These are phyloP conservation scores for Blastobotrys terrestris DNA, from an alignment of 805 yeast genomes.

Conservation along the genomic window DNA sequence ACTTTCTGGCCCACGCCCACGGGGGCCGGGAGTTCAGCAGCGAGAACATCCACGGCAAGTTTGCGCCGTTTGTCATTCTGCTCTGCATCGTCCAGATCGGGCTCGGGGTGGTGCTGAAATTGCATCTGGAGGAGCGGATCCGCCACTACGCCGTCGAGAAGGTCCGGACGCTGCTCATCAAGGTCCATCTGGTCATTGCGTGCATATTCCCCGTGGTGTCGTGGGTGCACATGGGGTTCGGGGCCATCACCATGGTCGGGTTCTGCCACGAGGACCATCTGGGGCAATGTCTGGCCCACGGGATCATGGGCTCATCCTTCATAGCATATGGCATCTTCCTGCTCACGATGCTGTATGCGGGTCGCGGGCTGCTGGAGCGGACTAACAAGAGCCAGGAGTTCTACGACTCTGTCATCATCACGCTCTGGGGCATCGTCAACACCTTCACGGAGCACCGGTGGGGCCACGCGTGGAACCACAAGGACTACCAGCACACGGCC, in stretches of 20 bases:
- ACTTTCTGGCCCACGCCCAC: constrained; percentile 35
- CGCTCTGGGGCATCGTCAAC: constrained; percentile 86
- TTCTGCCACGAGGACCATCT: constrained; percentile 75
- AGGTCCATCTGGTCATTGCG: constrained; percentile 29
- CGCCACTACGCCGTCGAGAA: constrained; percentile 20
- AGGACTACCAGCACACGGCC: constrained; percentile 91
- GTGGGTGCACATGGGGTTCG: constrained; percentile 74
- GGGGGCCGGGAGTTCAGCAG: constrained; percentile 32
- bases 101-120: constrained; percentile 32
- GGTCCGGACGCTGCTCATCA: constrained; percentile 26
- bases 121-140: constrained; percentile 21
- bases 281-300: constrained; percentile 96
- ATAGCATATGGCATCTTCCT: constrained; percentile 72
- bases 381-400: constrained; percentile 67
- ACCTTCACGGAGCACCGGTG: constrained; percentile 96
- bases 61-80: constrained; percentile 31
- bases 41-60: constrained; percentile 32
- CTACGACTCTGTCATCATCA: constrained; percentile 74
- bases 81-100: constrained; percentile 28
- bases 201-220: constrained; percentile 44
- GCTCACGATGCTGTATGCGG: constrained; percentile 58
- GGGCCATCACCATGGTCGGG: constrained; percentile 78
- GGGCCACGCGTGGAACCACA: constrained; percentile 92
- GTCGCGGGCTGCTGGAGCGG: constrained; percentile 48
- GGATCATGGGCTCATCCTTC: constrained; percentile 92